These are phyloP conservation scores for Flaveria sonorensis DNA, from an alignment of 129 eudicot genomes.

Conservation along the genomic window DNA sequence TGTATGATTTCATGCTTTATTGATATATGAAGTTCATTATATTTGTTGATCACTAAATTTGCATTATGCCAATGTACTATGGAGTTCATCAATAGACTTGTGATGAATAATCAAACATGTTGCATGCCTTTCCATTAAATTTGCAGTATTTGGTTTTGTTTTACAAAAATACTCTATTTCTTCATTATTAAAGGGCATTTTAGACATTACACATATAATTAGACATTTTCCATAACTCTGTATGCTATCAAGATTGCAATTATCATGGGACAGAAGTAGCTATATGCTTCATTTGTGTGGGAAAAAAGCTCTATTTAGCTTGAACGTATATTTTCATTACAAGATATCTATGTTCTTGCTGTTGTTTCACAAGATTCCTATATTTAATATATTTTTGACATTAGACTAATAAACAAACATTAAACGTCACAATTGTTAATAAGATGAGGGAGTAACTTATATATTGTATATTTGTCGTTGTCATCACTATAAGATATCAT, in stretches of 20 bases:
- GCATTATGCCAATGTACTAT: neutral
- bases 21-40: neutral
- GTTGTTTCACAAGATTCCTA: constrained; percentile 2
- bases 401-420: neutral
- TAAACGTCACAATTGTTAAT: neutral
- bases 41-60: neutral
- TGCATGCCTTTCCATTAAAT: too few relatives aligned
- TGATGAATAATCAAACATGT: too few relatives aligned
- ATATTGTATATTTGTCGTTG: neutral
- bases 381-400: neutral
- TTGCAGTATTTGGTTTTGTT: too few relatives aligned
- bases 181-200: too few relatives aligned
- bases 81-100: neutral
- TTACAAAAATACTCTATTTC: too few relatives aligned
- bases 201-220: neutral
- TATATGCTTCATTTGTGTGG: constrained; percentile 2
- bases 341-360: constrained; percentile 4
- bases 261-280: neutral
- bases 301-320: neutral
- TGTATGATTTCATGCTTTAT: neutral
- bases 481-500: neutral
- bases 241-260: constrained; percentile 15
- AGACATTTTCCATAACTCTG: neutral
- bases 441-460: neutral
- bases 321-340: neutral